These are phyloP conservation scores for Triticum dicoccoides DNA, from an alignment of 176 grass and related monocot genomes.

Conservation along the genomic window DNA sequence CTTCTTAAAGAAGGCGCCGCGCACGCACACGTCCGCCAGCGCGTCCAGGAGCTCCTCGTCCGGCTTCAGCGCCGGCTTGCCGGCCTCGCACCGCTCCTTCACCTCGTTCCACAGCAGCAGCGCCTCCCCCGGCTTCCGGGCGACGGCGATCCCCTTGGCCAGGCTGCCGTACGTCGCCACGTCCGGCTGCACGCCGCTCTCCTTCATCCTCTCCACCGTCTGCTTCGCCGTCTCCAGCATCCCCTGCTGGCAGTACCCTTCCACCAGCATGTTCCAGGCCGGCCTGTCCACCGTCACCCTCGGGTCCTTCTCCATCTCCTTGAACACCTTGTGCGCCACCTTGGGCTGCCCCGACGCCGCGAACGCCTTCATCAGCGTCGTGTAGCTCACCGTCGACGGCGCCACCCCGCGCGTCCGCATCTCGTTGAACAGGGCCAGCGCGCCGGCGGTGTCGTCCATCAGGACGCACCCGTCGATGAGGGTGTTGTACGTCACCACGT, in stretches of 20 bases:
- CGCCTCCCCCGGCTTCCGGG: conserved; percentile 76
- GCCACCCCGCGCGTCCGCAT: conserved; percentile 69
- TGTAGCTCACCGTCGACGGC: conserved; percentile 85
- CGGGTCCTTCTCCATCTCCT: conserved; percentile 78
- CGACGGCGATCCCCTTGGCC: conserved; percentile 61
- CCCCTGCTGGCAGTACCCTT: conserved; percentile 67
- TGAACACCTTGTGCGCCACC: conserved; percentile 76
- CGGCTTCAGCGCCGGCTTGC: conserved; percentile 17
- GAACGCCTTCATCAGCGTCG: conserved; percentile 90
- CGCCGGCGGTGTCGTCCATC: conserved; percentile 59
- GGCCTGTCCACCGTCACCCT: conserved; percentile 63
- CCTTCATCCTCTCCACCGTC: conserved; percentile 69
- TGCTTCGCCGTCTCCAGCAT: conserved; percentile 60
- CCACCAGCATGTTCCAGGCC: conserved; percentile 92
- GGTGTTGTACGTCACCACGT: conserved; percentile 84
- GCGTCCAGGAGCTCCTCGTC: conserved; percentile 75
- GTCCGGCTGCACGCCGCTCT: conserved; percentile 48
- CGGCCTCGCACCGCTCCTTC: conserved; percentile 51
- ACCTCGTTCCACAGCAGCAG: conserved; percentile 88
- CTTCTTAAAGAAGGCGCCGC: conserved; percentile 82
- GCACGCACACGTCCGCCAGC: conserved; percentile 85
- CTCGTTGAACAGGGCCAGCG: conserved; percentile 75
- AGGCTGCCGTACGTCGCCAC: conserved; percentile 77
- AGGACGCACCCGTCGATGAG: conserved; percentile 91
- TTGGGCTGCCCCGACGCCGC: conserved; percentile 75